A percentile compares a stretch with the other conserved stretches of the same genome.
phyloP scores from a whole-genome alignment of 306 rosid species.

The Heteromeles arbutifolia region DNA sequence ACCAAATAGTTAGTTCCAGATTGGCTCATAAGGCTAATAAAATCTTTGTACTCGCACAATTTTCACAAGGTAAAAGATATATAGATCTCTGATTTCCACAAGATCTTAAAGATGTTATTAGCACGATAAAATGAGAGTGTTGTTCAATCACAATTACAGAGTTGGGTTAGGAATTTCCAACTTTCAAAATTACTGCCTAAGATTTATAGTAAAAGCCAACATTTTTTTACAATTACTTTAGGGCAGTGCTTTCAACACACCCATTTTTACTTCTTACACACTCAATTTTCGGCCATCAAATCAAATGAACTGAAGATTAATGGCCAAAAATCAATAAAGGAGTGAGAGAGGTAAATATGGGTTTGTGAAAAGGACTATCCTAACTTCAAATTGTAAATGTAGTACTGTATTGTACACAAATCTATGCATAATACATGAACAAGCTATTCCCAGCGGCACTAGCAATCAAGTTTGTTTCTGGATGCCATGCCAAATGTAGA shows the following conservation, averaged over 20 bases:
- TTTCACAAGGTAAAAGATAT: background rate
- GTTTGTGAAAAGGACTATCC: too few species aligned
- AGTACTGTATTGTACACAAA: conserved; percentile 9
- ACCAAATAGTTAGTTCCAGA: too few species aligned
- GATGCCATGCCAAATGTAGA: conserved; percentile 60
- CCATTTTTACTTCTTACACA: too few species aligned
- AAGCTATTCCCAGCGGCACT: conserved; percentile 53
- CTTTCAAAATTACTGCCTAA: background rate
- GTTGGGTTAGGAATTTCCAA: too few species aligned
- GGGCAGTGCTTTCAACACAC: too few species aligned
- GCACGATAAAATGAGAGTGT: background rate
- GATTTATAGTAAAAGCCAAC: background rate
- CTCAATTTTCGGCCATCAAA: too few species aligned
- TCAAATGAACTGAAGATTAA: too few species aligned
- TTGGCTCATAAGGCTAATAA: too few species aligned
- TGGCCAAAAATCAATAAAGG: too few species aligned
- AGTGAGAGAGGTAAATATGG: too few species aligned
- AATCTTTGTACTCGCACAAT: too few species aligned
- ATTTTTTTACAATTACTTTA: background rate
- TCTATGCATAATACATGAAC: conserved; percentile 42
- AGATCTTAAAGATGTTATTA: background rate
- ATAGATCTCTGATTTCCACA: background rate
- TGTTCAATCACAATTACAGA: background rate
- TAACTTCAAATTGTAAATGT: background rate
- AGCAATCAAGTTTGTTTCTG: conserved; percentile 49